Evolutionary conservation across 192 early-diverging fungal genomes (phyloP).

Genomic region (Entomortierella chlamydospora): DNA sequence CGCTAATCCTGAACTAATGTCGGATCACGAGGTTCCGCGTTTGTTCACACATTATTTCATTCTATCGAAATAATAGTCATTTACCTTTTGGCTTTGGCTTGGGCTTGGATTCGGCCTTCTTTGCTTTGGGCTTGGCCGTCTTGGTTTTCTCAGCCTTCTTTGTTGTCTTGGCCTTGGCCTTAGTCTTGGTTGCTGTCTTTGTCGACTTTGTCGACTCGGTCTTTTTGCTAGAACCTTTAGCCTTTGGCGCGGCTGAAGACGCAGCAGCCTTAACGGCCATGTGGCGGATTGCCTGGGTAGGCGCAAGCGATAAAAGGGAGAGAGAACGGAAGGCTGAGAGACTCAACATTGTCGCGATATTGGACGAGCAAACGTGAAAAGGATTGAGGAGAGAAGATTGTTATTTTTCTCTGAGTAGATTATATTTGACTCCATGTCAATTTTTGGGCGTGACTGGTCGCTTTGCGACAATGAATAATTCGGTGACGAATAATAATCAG

Average conservation of each 20-base stretch:
- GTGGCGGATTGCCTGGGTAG: constrained; percentile 28
- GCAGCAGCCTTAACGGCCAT: constrained; percentile 45
- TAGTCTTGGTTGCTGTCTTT: constrained; percentile 3
- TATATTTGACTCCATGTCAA: too few species aligned
- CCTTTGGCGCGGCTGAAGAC: constrained; percentile 12
- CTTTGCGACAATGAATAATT: too few species aligned
- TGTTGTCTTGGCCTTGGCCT: constrained; percentile 1
- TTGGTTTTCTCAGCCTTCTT: constrained; percentile 4
- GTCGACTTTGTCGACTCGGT: constrained; percentile 18
- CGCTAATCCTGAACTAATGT: too few species aligned
- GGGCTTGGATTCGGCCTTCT: constrained; percentile 19
- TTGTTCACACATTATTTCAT: too few species aligned
- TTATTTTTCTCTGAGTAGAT: too few species aligned
- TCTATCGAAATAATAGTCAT: too few species aligned
- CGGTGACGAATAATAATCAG: too few species aligned
- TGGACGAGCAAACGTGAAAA: constrained; percentile 1
- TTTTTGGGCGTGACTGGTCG: too few species aligned
- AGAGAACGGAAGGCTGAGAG: constrained; percentile 42
- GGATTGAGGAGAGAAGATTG: not conserved
- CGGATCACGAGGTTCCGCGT: not conserved
- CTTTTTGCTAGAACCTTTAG: not conserved
- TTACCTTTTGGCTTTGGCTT: constrained; percentile 28
- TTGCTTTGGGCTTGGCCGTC: constrained; percentile 21
- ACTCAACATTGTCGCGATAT: constrained; percentile 14
- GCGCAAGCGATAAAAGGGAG: constrained; percentile 1